Evolutionary conservation across 345 rosid species (phyloP), one percentile per base, ranked within the genome.

Genomic region (Brassica cretica): DNA sequence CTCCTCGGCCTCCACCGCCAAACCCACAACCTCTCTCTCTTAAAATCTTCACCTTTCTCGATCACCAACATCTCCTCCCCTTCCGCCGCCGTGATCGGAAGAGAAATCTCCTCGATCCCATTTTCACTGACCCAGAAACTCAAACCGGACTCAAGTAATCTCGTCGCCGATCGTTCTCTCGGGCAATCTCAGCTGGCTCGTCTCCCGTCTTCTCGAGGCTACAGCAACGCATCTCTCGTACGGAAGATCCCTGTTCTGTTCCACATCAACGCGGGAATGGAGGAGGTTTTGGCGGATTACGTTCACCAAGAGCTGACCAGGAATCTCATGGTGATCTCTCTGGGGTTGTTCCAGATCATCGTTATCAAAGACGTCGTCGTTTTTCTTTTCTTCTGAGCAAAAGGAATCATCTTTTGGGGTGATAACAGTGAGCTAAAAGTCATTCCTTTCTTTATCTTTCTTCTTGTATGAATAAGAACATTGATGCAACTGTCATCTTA

Each of bases 241-340:
- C 65, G 65, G 18, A 80, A 80, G 51, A 51, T 80, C 6, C 75
- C 21, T 46, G 5, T 76, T 2, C 25, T 80, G 2, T 66, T 32
- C 65, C 83, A 75, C 49, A 66, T 76, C 0, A 72, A 66, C 39
- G 80, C 67, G 51, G 83, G 83, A 3, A 66, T 81, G 77, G 72
- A 76, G 67, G 83, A 81, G 6, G 63, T 76, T 66, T 56, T 80
- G 77, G 80, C 83, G 5, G 82, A 80, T 75, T 75, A 80, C 32
- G 79, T 80, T 80, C 82, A 80, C 53, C 82, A 80, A 2, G 75
- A 80, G 33, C 64, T 80, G 74, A 80, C 82, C 0, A 4, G 82
- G 35, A 64, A 74, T 4, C 30, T 79, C 10, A 74, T 79, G 71
- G 82, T 79, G 0, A 74, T 79, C 53, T 79, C 78, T 68, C 56